Conservation (phyloP, 108 stramenopile species). For the Fragilaria crotonensis region DNA sequence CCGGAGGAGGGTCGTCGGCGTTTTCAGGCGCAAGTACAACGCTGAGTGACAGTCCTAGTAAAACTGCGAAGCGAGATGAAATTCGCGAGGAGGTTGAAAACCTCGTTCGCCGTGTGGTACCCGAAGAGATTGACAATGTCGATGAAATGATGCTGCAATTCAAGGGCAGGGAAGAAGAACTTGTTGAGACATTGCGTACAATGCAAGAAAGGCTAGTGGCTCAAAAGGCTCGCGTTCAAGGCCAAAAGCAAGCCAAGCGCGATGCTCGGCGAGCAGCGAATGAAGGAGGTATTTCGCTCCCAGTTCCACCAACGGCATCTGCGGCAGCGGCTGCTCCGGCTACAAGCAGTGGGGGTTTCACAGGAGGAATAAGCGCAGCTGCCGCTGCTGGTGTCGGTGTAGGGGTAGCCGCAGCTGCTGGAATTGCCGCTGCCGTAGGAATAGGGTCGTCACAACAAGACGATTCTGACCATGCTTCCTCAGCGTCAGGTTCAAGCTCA, state of each 20-base stretch:
- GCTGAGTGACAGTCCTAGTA: conserved; percentile 15
- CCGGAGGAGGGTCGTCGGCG: conserved; percentile 17
- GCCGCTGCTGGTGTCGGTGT: conserved; percentile 10
- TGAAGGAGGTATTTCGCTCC: not conserved
- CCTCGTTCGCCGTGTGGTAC: conserved; percentile 70
- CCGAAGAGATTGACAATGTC: conserved; percentile 83
- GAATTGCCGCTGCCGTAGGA: conserved; percentile 1
- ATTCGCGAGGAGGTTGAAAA: conserved; percentile 72
- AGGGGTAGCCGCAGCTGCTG: conserved; percentile 3
- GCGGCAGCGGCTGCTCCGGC: not conserved
- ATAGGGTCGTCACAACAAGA: not conserved
- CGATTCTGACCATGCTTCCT: not conserved
- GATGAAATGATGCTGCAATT: conserved; percentile 88
- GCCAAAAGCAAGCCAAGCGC: conserved; percentile 69
- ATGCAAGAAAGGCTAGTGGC: conserved; percentile 85
- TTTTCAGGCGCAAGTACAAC: conserved; percentile 30
- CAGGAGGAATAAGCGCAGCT: conserved; percentile 14
- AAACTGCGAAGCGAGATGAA: conserved; percentile 48
- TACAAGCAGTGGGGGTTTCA: conserved; percentile 2
- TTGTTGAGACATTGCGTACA: conserved; percentile 73
- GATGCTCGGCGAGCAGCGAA: conserved; percentile 43
- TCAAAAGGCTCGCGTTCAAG: conserved; percentile 58
- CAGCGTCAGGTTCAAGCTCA: not conserved
- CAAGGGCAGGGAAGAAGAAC: conserved; percentile 85
- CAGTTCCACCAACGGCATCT: not conserved